Percentiles rank a stretch among this genome's conserved stretches.
Evolutionary conservation across 768 basidiomycete species (phyloP).

Genomic region (Tulasnella sp.): DNA sequence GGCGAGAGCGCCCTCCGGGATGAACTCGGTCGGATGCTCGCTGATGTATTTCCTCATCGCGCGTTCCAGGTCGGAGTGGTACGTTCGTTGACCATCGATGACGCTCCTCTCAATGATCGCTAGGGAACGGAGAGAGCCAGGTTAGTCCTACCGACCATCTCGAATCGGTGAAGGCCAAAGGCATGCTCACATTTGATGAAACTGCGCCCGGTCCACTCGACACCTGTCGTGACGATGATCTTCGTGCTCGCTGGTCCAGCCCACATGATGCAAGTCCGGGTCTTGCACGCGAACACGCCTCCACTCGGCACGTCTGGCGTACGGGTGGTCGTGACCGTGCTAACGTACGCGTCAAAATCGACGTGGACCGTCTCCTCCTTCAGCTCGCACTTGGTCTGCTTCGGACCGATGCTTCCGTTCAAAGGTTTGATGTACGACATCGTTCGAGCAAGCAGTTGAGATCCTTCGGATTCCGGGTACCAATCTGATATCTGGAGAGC

Average conservation of each 20-base stretch:
- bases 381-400: slow-evolving; percentile 94
- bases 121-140: slow-evolving; percentile 43
- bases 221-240: slow-evolving; percentile 84
- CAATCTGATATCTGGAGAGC: slow-evolving; percentile 97
- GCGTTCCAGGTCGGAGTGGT: slow-evolving; percentile 79
- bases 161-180: not conserved
- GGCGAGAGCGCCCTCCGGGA: slow-evolving; percentile 72
- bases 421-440: slow-evolving; percentile 98
- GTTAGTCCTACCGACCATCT: not conserved
- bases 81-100: slow-evolving; percentile 88
- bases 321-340: slow-evolving; percentile 83
- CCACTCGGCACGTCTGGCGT: slow-evolving; percentile 97
- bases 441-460: slow-evolving; percentile 76
- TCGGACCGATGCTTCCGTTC: slow-evolving; percentile 85
- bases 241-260: slow-evolving; percentile 75
- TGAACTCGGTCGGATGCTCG: slow-evolving; percentile 86
- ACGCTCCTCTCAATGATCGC: slow-evolving; percentile 92
- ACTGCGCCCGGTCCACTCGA: slow-evolving; percentile 96
- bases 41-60: slow-evolving; percentile 88
- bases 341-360: slow-evolving; percentile 83
- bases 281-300: slow-evolving; percentile 90
- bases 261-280: slow-evolving; percentile 94
- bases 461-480: slow-evolving; percentile 66
- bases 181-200: slow-evolving; percentile 82
- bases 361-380: slow-evolving; percentile 78